A percentile compares a stretch with the other conserved stretches of the same genome.
Evolutionary conservation across 2,329 filamentous ascomycete genomes (phyloP).

Genomic region (Fusarium avenaceum): DNA sequence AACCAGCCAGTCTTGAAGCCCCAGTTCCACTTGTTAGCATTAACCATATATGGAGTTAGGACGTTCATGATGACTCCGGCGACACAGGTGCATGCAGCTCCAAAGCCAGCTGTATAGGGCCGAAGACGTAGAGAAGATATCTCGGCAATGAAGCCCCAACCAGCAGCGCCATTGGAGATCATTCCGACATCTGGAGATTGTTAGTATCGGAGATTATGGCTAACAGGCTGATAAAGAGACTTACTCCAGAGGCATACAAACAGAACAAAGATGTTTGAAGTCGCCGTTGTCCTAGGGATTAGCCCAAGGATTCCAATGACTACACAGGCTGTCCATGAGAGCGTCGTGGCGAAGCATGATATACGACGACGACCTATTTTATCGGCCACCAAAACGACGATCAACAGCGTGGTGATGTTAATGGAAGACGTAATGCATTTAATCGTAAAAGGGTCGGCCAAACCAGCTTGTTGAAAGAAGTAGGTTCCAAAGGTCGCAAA

Average conservation of each 20-base stretch:
- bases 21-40: conserved; percentile 51
- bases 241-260: conserved; percentile 32
- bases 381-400: conserved; percentile 16
- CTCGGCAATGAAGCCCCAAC: conserved; percentile 53
- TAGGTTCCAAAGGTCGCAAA: conserved; percentile 65
- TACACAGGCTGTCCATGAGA: background rate
- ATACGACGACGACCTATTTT: background rate
- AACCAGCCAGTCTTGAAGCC: conserved; percentile 52
- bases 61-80: conserved; percentile 46
- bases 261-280: conserved; percentile 12
- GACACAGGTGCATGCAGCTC: conserved; percentile 46
- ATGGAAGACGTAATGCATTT: conserved; percentile 40
- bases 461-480: conserved; percentile 54
- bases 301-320: background rate
- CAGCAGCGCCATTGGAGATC: conserved; percentile 30
- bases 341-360: background rate
- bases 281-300: background rate
- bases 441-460: conserved; percentile 41
- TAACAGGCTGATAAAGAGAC: fast-evolving
- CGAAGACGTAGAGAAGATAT: conserved; percentile 55
- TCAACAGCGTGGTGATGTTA: conserved; percentile 29
- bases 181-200: conserved; percentile 8
- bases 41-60: conserved; percentile 53
- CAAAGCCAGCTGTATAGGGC: conserved; percentile 50
- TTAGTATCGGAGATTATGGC: background rate